Conservation (phyloP, 179 eudicot species). For the Patellifolia procumbens region DNA sequence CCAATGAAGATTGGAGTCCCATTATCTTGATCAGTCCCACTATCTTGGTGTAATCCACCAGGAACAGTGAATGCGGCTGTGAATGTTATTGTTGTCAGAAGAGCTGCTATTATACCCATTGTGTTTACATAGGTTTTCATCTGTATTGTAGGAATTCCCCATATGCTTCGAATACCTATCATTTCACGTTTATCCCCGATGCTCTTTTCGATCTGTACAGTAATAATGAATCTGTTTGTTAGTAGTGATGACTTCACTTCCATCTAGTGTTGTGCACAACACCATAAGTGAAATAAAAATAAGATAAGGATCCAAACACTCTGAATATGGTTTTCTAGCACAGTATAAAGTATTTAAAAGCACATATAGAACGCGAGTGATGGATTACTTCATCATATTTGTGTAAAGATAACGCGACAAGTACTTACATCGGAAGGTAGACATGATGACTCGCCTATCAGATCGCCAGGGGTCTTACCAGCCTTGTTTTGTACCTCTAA, state of each 20-base stretch:
- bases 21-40: no score
- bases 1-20: constrained; percentile 18
- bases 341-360: neutral
- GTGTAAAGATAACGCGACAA: neutral
- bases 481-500: neutral
- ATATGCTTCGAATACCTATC: constrained; percentile 15
- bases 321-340: neutral
- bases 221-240: no score
- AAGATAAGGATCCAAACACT: neutral
- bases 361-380: neutral
- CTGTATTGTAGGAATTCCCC: constrained; percentile 8
- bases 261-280: neutral
- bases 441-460: constrained; percentile 14
- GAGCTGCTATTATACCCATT: constrained; percentile 23
- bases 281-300: neutral
- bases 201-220: constrained; percentile 1
- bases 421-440: constrained; percentile 22
- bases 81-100: constrained; percentile 26
- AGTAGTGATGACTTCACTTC: neutral
- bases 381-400: no score
- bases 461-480: constrained; percentile 5
- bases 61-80: constrained; percentile 27
- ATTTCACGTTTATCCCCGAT: neutral
- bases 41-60: constrained; percentile 12
- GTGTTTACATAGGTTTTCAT: constrained; percentile 21